Evolutionary conservation across 768 basidiomycete genomes (phyloP), one percentile per base, ranked within the genome.

Genomic region (Baorangia bicolor): DNA sequence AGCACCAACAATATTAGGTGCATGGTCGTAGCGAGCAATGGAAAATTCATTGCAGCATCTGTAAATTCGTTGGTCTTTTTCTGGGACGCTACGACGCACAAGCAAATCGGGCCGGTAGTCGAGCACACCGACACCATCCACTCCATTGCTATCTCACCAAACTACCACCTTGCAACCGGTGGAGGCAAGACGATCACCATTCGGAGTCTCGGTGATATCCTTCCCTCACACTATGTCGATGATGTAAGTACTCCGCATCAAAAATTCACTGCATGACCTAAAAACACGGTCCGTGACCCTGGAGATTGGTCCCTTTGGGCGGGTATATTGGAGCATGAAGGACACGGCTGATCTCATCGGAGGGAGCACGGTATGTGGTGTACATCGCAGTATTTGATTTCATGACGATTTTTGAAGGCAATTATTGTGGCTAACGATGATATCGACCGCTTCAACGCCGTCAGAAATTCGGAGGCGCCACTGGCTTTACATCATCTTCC

Each of bases 81-180:
- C 39, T 58, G 60, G 60, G 60, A 62, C 39, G 30, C 49, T 6
- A 14, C 5, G 13, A 49, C 49, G 2, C 28, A 53, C 14, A 21
- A 57, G 13, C 52, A 40, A 31, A 49, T 62, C 18, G 56, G 56
- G 16, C 34, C 49, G 5, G 13, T 55, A 30, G 41, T 62, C n/a
- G 49, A 51, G 4, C 41, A 62, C n/a, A 25, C 28, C 7, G 41
- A 53, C 21, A 7, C 5, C n/a, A 40, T 59, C 20, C 10, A n/a
- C n/a, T 58, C 45, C 38, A 54, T 62, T 11, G 12, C 49, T 10
- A 54, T 62, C 31, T 58, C 60, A 14, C 35, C 25, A n/a, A 27
- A 62, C 20, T 52, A 58, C 25, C 25, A 27, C 10, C 46, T 62
- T 16, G 61, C 44, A 6, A 38, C 30, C 0, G 51, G 50, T 12